Conservation (phyloP, 192 early-diverging fungal genomes). For the Chytriomyces confervae region DNA sequence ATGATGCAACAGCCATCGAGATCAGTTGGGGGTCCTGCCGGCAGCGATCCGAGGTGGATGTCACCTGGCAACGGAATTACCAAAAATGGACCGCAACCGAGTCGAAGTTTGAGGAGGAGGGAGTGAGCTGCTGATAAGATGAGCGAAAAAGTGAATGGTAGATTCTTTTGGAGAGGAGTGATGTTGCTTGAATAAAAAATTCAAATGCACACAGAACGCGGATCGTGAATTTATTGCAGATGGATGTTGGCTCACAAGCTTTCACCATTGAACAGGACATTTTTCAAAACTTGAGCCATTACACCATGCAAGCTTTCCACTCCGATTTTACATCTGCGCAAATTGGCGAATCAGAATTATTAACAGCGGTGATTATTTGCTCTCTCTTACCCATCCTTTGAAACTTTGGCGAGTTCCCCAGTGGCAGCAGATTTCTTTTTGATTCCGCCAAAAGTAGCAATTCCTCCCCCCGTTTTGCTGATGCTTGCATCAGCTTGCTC, state of each 20-base stretch:
- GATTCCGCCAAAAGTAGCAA: not conserved
- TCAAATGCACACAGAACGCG: too few relatives aligned
- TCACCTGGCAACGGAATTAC: slow-evolving; percentile 8
- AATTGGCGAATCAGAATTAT: too few relatives aligned
- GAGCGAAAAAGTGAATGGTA: too few relatives aligned
- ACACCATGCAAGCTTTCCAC: slow-evolving; percentile 80
- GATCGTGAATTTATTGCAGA: too few relatives aligned
- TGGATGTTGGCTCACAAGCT: not conserved
- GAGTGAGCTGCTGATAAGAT: not conserved
- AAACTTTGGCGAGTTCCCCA: slow-evolving; percentile 71
- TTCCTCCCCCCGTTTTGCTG: slow-evolving; percentile 38
- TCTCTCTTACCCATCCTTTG: slow-evolving; percentile 65
- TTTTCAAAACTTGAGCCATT: slow-evolving; percentile 84
- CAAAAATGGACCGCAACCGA: slow-evolving; percentile 1
- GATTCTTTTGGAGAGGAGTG: too few relatives aligned
- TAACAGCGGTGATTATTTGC: not conserved
- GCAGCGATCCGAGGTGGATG: slow-evolving; percentile 27
- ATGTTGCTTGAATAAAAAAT: too few relatives aligned
- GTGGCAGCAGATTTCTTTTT: slow-evolving; percentile 65
- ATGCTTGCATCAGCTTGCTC: slow-evolving; percentile 73
- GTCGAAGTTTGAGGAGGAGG: not conserved
- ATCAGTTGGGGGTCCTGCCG: not conserved
- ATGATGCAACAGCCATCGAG: slow-evolving; percentile 1
- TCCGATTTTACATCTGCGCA: slow-evolving; percentile 71
- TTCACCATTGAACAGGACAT: slow-evolving; percentile 73